Evolutionary conservation across 495 filamentous ascomycete species (phyloP), one percentile per base, ranked within the genome.

Genomic region (Amorphotheca resinae): DNA sequence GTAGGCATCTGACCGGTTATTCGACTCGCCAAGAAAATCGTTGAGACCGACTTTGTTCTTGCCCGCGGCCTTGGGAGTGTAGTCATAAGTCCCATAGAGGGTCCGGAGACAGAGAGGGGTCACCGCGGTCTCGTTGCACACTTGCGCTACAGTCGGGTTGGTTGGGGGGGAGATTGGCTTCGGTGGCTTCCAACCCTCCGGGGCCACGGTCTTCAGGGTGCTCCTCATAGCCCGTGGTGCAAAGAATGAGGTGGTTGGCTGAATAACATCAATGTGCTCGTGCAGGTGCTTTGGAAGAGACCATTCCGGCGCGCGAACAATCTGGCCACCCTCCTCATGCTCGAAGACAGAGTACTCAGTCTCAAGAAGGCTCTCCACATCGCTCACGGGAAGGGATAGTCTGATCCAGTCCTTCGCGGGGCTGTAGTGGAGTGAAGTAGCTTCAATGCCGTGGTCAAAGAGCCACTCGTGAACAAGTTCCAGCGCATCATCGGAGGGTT

Each of bases 11-110:
- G 77, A 76, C 52, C 72, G 79, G 48, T 84, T 72, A 30, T 80
- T 73, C 1, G 82, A 57, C 47, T 77, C 88, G 0, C 79, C 79
- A 17, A 73, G 77, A 31, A 87, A 70, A 12, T 83, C 80, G 37
- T 37, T 48, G 7, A 86, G 54, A 33, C 59, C 61, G 40, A 53
- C 28, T 16, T 73, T 71, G 45, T 44, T 56, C 15, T 53, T 55
- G 9, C 28, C 21, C 9, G 52, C 61, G 9, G 50, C 53, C 11
- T 62, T 51, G 22, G 67, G 53, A 5, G 54, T 51, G 9, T 56
- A 48, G 14, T 48, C 46, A 2, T 38, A 22, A 4, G 44, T 53
- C 15, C 42, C 42, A 18, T 50, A 50, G 9, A 56, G 33, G 9
- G 54, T 50, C 1, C 48, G 51, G 3, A 59, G 42, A 26, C 56